Conservation (phyloP, 2,329 filamentous ascomycete genomes). For the Aspergillus pseudotamarii region DNA sequence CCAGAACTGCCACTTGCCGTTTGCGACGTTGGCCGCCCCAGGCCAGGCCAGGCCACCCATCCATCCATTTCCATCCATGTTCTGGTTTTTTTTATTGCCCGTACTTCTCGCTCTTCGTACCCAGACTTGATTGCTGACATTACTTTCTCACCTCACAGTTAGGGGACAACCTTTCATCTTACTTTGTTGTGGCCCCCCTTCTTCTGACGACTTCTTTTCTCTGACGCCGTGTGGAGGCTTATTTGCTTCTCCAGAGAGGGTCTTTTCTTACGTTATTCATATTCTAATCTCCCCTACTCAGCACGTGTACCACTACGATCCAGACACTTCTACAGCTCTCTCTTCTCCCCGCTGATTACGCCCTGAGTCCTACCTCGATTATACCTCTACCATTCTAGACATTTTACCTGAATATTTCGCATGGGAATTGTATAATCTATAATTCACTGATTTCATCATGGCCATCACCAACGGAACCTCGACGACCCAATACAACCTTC, state of each 20-base stretch:
- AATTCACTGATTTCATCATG: conserved; percentile 40
- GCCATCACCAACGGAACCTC: conserved; percentile 40
- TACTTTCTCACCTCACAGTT: not conserved
- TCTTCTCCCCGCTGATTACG: conserved; percentile 10
- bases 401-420: conserved; percentile 19
- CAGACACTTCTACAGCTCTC: not conserved
- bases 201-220: conserved; percentile 3
- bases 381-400: conserved; percentile 6
- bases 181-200: not conserved
- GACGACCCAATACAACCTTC: conserved; percentile 69
- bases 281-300: conserved; percentile 4
- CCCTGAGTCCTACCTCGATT: not conserved
- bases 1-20: conserved; percentile 1
- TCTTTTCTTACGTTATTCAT: conserved; percentile 3
- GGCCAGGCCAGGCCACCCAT: not conserved
- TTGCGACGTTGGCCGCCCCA: conserved; percentile 5
- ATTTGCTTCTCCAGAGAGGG: not conserved
- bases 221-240: conserved; percentile 1
- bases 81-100: not conserved
- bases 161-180: not conserved
- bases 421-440: conserved; percentile 30
- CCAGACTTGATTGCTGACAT: conserved; percentile 2
- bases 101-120: not conserved
- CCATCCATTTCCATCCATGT: not conserved
- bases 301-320: conserved; percentile 7